Evolutionary conservation across 2,329 filamentous ascomycete species (phyloP).

Genomic region (Myriosclerotinia curreyana): DNA sequence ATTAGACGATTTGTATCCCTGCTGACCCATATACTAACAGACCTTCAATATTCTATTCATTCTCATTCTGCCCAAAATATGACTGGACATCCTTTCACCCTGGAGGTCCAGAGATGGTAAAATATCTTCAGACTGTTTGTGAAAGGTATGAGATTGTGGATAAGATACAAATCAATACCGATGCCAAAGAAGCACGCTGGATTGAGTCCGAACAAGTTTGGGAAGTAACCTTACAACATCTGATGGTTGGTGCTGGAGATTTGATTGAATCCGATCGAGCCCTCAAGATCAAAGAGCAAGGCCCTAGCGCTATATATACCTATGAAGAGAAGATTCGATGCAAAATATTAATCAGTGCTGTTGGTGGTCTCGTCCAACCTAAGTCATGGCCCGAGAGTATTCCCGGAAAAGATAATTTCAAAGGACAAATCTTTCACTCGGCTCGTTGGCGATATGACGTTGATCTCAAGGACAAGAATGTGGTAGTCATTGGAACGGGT

Average conservation of each 20-base stretch:
- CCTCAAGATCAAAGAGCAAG: slow-evolving; percentile 45
- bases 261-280: slow-evolving; percentile 48
- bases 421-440: slow-evolving; percentile 56
- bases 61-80: slow-evolving; percentile 58
- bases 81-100: slow-evolving; percentile 58
- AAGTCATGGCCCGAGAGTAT: slow-evolving; percentile 49
- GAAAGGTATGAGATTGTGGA: slow-evolving; percentile 53
- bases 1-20: background rate
- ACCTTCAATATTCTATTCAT: slow-evolving; percentile 56
- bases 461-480: slow-evolving; percentile 53
- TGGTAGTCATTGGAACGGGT: slow-evolving; percentile 56
- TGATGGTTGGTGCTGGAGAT: slow-evolving; percentile 54
- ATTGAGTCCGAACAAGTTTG: slow-evolving; percentile 52
- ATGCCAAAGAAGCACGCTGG: slow-evolving; percentile 52
- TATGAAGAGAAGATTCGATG: slow-evolving; percentile 51
- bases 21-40: slow-evolving; percentile 37
- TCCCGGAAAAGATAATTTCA: slow-evolving; percentile 51
- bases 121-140: slow-evolving; percentile 53
- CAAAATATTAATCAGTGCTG: slow-evolving; percentile 53
- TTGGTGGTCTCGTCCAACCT: slow-evolving; percentile 56
- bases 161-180: slow-evolving; percentile 57
- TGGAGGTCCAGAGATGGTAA: slow-evolving; percentile 56
- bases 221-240: slow-evolving; percentile 51
- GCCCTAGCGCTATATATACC: slow-evolving; percentile 47
- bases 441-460: slow-evolving; percentile 54